Evolutionary conservation across 345 rosid species (phyloP).

Genomic region (Aquilaria yunnanensis): DNA sequence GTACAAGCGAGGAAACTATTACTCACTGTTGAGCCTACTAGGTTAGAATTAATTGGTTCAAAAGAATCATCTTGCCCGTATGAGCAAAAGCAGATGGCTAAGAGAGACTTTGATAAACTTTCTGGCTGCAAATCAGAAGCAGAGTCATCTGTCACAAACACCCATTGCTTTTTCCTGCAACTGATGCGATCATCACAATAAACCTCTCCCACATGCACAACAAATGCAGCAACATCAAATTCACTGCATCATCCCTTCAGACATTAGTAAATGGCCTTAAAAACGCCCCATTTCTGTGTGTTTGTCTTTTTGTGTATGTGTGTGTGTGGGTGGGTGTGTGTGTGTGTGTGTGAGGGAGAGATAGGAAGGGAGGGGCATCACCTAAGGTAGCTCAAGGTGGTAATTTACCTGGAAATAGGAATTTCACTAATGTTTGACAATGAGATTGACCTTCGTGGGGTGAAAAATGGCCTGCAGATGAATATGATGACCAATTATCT

Average conservation of each 20-base stretch:
- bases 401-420: conserved; percentile 63
- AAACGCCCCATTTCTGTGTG: too few species aligned
- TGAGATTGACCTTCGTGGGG: conserved; percentile 54
- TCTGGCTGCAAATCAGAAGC: conserved; percentile 27
- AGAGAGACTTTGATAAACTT: conserved; percentile 48
- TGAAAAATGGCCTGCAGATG: conserved; percentile 67
- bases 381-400: neutral
- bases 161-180: conserved; percentile 78
- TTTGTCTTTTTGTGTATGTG: too few species aligned
- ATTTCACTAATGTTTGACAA: conserved; percentile 65
- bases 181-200: conserved; percentile 20
- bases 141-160: conserved; percentile 81
- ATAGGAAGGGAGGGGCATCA: neutral
- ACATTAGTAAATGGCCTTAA: neutral
- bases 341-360: too few species aligned
- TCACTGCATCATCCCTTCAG: conserved; percentile 39
- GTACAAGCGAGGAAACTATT: neutral
- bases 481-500: too few species aligned
- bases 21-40: conserved; percentile 81
- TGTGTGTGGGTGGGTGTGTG: too few species aligned
- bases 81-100: conserved; percentile 80
- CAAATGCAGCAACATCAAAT: conserved; percentile 72
- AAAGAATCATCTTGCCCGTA: conserved; percentile 34
- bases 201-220: conserved; percentile 76
- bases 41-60: conserved; percentile 54